Percentiles rank a stretch among this genome's conserved stretches.
Evolutionary conservation across 2,329 filamentous ascomycete species (phyloP).

Genomic region (Dactylellina haptotyla): DNA sequence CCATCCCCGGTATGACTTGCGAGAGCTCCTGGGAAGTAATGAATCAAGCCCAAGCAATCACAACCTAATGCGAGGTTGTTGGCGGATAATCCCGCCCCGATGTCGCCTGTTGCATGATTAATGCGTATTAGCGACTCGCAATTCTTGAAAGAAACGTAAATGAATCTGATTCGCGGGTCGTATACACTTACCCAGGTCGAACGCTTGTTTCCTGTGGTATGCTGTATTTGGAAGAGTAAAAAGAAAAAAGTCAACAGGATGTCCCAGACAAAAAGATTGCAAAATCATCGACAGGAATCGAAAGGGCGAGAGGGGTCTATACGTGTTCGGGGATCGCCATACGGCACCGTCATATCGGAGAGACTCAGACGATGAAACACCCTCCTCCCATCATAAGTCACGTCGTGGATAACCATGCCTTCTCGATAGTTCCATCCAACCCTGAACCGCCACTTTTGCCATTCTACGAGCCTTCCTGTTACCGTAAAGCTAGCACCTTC

Average conservation of each 20-base stretch:
- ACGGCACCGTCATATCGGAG: slow-evolving; percentile 72
- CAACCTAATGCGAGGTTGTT: slow-evolving; percentile 75
- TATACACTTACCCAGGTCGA: slow-evolving; percentile 66
- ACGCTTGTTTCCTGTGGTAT: slow-evolving; percentile 76
- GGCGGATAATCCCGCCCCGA: slow-evolving; percentile 69
- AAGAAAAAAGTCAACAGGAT: slow-evolving; percentile 15
- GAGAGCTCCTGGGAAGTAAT: slow-evolving; percentile 70
- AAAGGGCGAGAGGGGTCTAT: no score
- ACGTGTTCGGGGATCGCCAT: slow-evolving; percentile 69
- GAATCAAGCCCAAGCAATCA: slow-evolving; percentile 75
- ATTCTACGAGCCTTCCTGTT: slow-evolving; percentile 65
- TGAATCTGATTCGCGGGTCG: slow-evolving; percentile 23
- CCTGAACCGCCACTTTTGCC: slow-evolving; percentile 77
- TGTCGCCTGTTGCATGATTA: slow-evolving; percentile 64
- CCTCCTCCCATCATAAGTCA: slow-evolving; percentile 70
- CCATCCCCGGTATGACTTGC: slow-evolving; percentile 70
- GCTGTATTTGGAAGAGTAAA: slow-evolving; percentile 61
- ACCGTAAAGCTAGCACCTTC: slow-evolving; percentile 75
- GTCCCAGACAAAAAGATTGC: slow-evolving; percentile 27
- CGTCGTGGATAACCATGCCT: slow-evolving; percentile 74
- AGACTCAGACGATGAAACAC: slow-evolving; percentile 74
- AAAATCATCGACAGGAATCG: slow-evolving; percentile 20
- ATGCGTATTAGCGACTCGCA: slow-evolving; percentile 43
- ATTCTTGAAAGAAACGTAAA: slow-evolving; percentile 14
- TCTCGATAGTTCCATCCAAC: slow-evolving; percentile 69